phyloP scores from a whole-genome alignment of 192 early-diverging fungal genomes.

The Linnemannia elongata region DNA sequence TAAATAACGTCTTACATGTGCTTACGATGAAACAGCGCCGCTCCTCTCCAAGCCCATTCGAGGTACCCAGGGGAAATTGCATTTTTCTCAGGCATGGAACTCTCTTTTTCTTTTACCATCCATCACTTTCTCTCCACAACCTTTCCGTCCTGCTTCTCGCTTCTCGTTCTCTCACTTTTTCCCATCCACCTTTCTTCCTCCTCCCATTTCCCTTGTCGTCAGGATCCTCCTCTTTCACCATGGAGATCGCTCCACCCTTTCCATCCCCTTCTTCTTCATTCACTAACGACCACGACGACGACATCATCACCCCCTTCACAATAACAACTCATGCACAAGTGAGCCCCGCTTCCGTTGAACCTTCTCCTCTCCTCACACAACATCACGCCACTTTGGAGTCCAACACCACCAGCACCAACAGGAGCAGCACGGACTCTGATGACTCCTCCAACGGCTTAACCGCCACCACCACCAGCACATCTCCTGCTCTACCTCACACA shows the following conservation, averaged over 20 bases:
- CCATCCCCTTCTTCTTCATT: neutral
- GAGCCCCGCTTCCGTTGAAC: neutral
- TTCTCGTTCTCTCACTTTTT: neutral
- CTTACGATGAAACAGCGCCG: too few relatives aligned
- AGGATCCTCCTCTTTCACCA: neutral
- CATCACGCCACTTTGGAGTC: neutral
- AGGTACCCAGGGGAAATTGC: neutral
- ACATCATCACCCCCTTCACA: neutral
- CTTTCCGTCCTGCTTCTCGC: neutral
- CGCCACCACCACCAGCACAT: neutral
- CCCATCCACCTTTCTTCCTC: constrained; percentile 8
- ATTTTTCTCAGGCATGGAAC: neutral
- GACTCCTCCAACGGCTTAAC: neutral
- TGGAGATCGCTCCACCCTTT: neutral
- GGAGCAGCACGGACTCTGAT: neutral
- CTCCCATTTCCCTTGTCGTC: neutral
- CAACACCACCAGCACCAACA: too few relatives aligned
- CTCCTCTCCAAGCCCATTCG: too few relatives aligned
- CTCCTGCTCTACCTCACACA: neutral
- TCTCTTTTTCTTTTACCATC: neutral
- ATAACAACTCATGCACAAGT: neutral
- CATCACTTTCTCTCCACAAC: neutral
- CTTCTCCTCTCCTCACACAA: neutral
- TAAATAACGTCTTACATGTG: too few relatives aligned
- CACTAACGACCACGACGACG: constrained; percentile 5